phyloP scores from a whole-genome alignment of 768 basidiomycete genomes.

The Boletus subcaerulescens region DNA sequence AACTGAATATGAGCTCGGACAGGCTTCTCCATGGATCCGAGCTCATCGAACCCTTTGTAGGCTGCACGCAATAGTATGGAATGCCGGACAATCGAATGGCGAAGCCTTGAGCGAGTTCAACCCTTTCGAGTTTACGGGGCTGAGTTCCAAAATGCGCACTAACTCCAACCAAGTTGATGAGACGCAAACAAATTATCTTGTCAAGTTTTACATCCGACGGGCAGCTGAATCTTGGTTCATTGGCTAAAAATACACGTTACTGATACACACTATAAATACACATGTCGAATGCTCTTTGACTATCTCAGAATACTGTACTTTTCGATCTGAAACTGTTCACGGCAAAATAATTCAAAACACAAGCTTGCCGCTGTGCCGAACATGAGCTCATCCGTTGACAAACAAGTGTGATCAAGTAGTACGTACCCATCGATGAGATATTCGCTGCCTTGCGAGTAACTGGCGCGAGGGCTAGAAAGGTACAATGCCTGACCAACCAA shows the following conservation, averaged over 20 bases:
- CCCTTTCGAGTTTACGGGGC: no score
- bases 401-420: background rate
- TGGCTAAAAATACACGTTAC: background rate
- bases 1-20: no score
- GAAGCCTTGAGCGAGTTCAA: no score
- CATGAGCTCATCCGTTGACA: background rate
- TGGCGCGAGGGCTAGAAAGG: conserved; percentile 48
- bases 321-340: background rate
- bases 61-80: no score
- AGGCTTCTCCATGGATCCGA: no score
- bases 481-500: conserved; percentile 55
- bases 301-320: no score
- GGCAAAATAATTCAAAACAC: conserved; percentile 22
- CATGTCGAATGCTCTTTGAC: background rate
- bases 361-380: conserved; percentile 23
- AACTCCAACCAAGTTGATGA: no score
- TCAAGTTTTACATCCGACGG: no score
- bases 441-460: conserved; percentile 59
- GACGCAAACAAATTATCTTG: no score
- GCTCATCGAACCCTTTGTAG: no score
- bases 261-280: background rate
- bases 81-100: no score
- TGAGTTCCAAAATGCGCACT: no score
- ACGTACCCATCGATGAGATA: conserved; percentile 56
- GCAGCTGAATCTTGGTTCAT: background rate